phyloP scores from a whole-genome alignment of 2,329 filamentous ascomycete genomes.

The Sphaerostilbella broomeana region DNA sequence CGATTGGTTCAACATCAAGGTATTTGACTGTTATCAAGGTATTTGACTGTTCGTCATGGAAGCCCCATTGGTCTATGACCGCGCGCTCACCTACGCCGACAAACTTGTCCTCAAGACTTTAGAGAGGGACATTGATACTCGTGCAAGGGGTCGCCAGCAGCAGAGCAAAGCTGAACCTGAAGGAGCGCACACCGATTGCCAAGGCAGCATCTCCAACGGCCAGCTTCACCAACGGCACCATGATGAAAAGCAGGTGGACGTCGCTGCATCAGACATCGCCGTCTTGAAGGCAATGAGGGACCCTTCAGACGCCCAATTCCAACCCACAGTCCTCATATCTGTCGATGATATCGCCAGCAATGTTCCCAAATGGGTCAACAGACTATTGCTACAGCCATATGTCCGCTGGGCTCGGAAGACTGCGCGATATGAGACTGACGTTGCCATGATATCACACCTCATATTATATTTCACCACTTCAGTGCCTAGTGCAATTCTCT shows the following conservation, averaged over 20 bases:
- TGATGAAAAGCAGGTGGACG: not conserved
- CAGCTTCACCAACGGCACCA: too few species aligned
- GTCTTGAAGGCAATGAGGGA: conserved; percentile 37
- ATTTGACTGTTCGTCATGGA: conserved; percentile 21
- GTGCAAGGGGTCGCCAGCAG: conserved; percentile 2
- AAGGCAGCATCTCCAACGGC: too few species aligned
- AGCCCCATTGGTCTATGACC: conserved; percentile 29
- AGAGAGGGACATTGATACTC: conserved; percentile 28
- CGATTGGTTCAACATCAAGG: too few species aligned
- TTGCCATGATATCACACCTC: conserved; percentile 72
- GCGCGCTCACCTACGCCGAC: conserved; percentile 36
- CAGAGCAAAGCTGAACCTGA: conserved; percentile 2
- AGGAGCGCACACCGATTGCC: not conserved
- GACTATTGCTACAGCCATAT: conserved; percentile 53
- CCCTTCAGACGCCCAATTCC: conserved; percentile 34
- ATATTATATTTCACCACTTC: conserved; percentile 64
- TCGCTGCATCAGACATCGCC: conserved; percentile 20
- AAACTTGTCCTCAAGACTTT: conserved; percentile 34
- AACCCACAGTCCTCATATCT: conserved; percentile 40
- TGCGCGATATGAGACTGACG: conserved; percentile 62
- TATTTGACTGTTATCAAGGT: too few species aligned
- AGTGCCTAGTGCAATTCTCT: conserved; percentile 58
- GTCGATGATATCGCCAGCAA: conserved; percentile 34
- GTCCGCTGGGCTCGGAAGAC: conserved; percentile 46
- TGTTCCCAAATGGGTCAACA: conserved; percentile 35